Base-by-base conservation (phyloP, 306 rosid genomes). In the Fragaria vesca region DNA sequence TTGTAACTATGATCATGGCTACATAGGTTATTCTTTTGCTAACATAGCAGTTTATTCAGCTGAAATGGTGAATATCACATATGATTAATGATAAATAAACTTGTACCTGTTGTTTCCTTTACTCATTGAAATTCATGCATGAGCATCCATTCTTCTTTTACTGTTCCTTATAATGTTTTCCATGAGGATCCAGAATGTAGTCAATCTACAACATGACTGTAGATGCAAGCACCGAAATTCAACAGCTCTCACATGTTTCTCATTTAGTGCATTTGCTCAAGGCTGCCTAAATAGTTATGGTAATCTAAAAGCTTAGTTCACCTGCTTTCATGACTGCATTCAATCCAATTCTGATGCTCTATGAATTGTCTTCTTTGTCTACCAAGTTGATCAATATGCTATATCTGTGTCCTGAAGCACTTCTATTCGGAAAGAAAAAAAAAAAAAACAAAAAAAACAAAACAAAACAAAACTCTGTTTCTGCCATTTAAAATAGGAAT, bases 71-170 rank as follows among this genome's bases (percentile, higher is more conserved):
- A 17, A 34, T 72, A 4, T 24, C 34, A 55, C 36, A 34, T 55
- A n/a, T 57, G 69, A 73, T 73, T 34, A 15, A 45, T 43, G 12
- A 21, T 42, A 26, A n/a, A 26, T 66, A 67, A 52, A 72, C 65
- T 18, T 72, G 16, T 6, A 13, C 38, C 46, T 71, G 74, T 38
- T 32, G 45, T 20, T 20, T 51, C 38, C 18, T n/a, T 51, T 51
- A 11, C 48, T 34, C 2, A 34, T 12, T n/a, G 11, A 8, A 1
- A 9, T 61, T 61, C 26, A 28, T 62, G 43, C 43, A 62, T 62
- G 20, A 62, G 21, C 42, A 28, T 62, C 8, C 18, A 28, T 62
- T 15, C 66, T 12, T 11, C 36, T 4, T 60, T 24, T 24, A 5
- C 30, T n/a, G 62, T 21, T 55, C 62, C 30, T 55, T 55, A 4